Evolutionary conservation across 306 rosid genomes (phyloP).

Genomic region (Ziziphus jujuba): DNA sequence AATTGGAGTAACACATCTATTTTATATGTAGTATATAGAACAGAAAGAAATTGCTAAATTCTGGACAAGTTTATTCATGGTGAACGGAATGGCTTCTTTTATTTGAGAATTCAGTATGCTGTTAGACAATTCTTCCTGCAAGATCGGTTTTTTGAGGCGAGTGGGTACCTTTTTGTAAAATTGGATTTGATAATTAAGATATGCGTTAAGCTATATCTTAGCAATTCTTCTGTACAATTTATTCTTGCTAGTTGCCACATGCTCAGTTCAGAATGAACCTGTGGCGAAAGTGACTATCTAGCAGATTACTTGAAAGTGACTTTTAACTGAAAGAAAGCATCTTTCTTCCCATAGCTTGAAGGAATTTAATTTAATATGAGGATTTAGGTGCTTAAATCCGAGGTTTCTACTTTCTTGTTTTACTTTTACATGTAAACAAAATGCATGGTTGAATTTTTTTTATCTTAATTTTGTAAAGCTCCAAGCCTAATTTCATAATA

Average conservation of each 20-base stretch:
- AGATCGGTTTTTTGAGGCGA: background rate
- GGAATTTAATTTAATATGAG: slow-evolving; percentile 13
- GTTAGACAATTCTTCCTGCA: background rate
- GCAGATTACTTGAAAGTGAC: background rate
- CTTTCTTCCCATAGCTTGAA: background rate
- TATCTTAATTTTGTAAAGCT: background rate
- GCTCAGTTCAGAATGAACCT: background rate
- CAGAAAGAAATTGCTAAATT: background rate
- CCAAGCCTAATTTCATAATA: too few relatives aligned
- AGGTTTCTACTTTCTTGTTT: too few relatives aligned
- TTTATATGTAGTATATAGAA: background rate
- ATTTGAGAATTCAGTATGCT: background rate
- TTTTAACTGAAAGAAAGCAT: background rate
- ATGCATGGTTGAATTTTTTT: background rate
- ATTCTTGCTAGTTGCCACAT: background rate
- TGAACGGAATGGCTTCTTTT: background rate
- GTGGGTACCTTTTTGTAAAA: background rate
- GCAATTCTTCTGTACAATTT: background rate
- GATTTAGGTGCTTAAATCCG: background rate
- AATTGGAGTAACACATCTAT: background rate
- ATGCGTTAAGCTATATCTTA: background rate
- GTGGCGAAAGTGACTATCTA: background rate
- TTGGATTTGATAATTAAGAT: background rate
- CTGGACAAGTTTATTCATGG: background rate
- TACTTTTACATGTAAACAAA: background rate